A percentile compares a stretch with the other conserved stretches of the same genome.
Evolutionary conservation across 768 basidiomycete species (phyloP).

Genomic region (Rhizopogon roseolus): DNA sequence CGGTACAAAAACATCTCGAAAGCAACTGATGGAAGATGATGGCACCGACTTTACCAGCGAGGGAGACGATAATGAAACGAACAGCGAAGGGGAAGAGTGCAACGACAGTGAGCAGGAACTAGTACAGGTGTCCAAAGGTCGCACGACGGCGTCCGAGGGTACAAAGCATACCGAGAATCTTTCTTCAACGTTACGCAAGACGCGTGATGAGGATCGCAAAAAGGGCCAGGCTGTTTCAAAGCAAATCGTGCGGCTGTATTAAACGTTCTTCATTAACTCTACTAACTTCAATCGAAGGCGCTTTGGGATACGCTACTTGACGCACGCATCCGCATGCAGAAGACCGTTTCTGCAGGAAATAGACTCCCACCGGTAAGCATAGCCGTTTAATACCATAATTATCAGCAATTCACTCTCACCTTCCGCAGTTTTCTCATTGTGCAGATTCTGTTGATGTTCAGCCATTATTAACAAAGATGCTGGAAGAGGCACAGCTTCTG

Average conservation of each 20-base stretch:
- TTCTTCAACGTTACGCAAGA: slow-evolving; percentile 48
- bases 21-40: slow-evolving; percentile 42
- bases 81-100: slow-evolving; percentile 3
- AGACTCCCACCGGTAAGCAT: slow-evolving; percentile 56
- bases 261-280: slow-evolving; percentile 4
- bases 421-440: slow-evolving; percentile 27
- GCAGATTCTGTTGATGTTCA: slow-evolving; percentile 32
- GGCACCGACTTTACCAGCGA: slow-evolving; percentile 10
- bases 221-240: slow-evolving; percentile 83
- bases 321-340: slow-evolving; percentile 89
- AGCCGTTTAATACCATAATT: background rate
- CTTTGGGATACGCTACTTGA: slow-evolving; percentile 87
- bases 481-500: slow-evolving; percentile 56
- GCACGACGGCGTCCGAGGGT: slow-evolving; percentile 6
- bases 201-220: slow-evolving; percentile 61
- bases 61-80: slow-evolving; percentile 24
- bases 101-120: slow-evolving; percentile 9
- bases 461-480: slow-evolving; percentile 43
- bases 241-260: slow-evolving; percentile 62
- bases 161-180: slow-evolving; percentile 34
- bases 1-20: slow-evolving; percentile 60
- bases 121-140: slow-evolving; percentile 6
- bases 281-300: slow-evolving; percentile 36
- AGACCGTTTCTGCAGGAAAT: slow-evolving; percentile 62
- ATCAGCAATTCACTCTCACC: slow-evolving; percentile 10